Base-by-base conservation (phyloP, 2,329 filamentous ascomycete genomes). In the Pyricularia grisea region DNA sequence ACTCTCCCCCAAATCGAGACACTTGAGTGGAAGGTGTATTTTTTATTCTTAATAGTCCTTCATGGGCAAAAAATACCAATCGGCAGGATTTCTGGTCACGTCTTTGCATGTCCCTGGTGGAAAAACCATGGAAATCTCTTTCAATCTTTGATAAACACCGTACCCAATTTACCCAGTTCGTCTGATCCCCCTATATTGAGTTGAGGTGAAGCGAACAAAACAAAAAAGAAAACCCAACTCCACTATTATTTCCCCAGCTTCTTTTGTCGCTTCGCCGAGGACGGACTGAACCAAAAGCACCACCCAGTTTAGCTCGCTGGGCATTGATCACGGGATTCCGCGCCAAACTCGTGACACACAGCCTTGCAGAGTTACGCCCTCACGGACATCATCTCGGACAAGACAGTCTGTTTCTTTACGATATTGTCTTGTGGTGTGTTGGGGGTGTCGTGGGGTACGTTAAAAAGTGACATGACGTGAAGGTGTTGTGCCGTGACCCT, bases 271-370 rank as follows among this genome's bases (percentile, higher is more conserved):
- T 17, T 30, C 14, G 10, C 60, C 27, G 12, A 28, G n/a, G n/a
- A n/a, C n/a, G 27, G 60, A 63, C 25, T 28, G 60, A 63, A 30
- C 25, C 25, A 63, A 30, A 63, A 63, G 33, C 33, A 17, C 14
- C 25, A 28, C 25, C 10, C 25, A 28, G 11, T 12, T 63, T 63
- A 63, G 60, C 60, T 63, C 10, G 60, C 60, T 28, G 9, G 25
- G 27, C 60, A 63, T 28, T 42, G 23, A 64, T 68, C 67, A 68
- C 67, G 67, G 58, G 67, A 60, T 68, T 64, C 67, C 67, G 67
- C 67, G 67, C 55, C 67, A 61, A 33, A 63, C 67, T 68, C 67
- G 58, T 68, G 67, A 30, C 42, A 20, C 42, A 20, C 28, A 27
- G 23, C 65, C 60, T 17, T 4, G 14, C 60, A 63, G 12, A 63